Percentiles rank a stretch among this genome's conserved stretches.
Evolutionary conservation across 1,284 basidiomycete species (phyloP).

Genomic region (Sporisorium exsertum): DNA sequence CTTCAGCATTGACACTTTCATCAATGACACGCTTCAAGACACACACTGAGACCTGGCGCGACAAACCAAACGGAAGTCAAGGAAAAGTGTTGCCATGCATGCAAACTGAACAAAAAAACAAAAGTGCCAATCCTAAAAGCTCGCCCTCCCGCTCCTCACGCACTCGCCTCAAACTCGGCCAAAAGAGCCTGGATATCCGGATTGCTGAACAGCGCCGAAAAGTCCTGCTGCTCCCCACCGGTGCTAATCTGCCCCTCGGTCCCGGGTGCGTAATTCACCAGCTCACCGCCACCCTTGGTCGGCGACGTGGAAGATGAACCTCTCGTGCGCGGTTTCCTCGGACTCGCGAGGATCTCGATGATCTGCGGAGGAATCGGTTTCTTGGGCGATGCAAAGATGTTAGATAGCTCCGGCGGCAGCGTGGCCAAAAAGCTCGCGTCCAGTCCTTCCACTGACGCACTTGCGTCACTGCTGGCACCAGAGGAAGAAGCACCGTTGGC

Average conservation of each 20-base stretch:
- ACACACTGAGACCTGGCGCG: too few species aligned
- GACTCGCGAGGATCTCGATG: slow-evolving; percentile 35
- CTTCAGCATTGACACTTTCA: neutral
- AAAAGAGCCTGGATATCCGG: slow-evolving; percentile 48
- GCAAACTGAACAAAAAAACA: neutral
- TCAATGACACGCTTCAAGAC: too few species aligned
- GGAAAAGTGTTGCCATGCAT: neutral
- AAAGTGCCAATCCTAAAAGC: too few species aligned
- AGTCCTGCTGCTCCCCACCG: slow-evolving; percentile 14
- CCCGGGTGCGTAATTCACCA: slow-evolving; percentile 5
- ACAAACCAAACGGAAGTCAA: neutral
- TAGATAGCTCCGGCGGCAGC: slow-evolving; percentile 30
- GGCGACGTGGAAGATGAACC: neutral
- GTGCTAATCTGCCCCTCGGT: slow-evolving; percentile 1
- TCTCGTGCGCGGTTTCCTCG: slow-evolving; percentile 3
- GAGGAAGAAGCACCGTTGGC: neutral
- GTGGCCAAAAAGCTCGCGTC: slow-evolving; percentile 25
- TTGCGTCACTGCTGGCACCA: neutral
- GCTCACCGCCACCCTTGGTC: slow-evolving; percentile 1
- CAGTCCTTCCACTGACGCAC: neutral
- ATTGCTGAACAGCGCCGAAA: slow-evolving; percentile 36
- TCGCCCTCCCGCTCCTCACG: neutral
- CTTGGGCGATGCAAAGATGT: slow-evolving; percentile 31
- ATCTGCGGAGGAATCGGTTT: slow-evolving; percentile 34
- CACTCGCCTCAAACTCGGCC: slow-evolving; percentile 29